Evolutionary conservation across 2,329 filamentous ascomycete species (phyloP).

Genomic region (Xylariaceae sp.): DNA sequence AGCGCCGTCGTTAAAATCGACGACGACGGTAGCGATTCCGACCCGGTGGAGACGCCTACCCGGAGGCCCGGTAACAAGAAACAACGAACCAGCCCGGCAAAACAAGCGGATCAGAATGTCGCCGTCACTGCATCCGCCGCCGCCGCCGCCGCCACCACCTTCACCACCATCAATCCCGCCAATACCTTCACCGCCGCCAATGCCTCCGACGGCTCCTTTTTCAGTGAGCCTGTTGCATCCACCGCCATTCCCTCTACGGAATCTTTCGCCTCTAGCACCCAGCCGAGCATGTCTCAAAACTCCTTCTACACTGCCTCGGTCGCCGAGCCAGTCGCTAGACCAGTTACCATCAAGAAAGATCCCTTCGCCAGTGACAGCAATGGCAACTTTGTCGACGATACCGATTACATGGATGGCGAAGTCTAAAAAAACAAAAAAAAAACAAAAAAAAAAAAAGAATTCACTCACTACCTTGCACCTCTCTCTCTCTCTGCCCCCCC

Average conservation of each 20-base stretch:
- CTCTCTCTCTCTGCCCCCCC: too few species aligned
- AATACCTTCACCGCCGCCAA: background rate
- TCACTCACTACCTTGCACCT: too few species aligned
- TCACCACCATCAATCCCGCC: too few species aligned
- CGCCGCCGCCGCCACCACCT: too few species aligned
- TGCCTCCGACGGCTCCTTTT: background rate
- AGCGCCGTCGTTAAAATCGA: constrained; percentile 22
- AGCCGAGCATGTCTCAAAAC: background rate
- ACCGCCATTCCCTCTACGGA: background rate
- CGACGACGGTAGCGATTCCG: constrained; percentile 6
- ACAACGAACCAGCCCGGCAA: constrained; percentile 4
- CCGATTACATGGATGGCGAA: constrained; percentile 33
- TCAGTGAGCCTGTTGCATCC: background rate
- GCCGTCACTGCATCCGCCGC: background rate
- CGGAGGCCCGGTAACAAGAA: constrained; percentile 15
- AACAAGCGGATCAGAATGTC: background rate
- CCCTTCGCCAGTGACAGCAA: background rate
- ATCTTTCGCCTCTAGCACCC: background rate
- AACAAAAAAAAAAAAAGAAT: too few species aligned
- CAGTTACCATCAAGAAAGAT: background rate
- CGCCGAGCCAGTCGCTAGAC: background rate
- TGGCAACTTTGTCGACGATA: background rate
- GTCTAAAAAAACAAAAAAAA: constrained; percentile 23
- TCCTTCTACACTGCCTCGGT: background rate
- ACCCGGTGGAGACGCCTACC: constrained; percentile 2